phyloP scores from a whole-genome alignment of 225 moss, liverwort and hornwort genomes.

The Asterella californica region DNA sequence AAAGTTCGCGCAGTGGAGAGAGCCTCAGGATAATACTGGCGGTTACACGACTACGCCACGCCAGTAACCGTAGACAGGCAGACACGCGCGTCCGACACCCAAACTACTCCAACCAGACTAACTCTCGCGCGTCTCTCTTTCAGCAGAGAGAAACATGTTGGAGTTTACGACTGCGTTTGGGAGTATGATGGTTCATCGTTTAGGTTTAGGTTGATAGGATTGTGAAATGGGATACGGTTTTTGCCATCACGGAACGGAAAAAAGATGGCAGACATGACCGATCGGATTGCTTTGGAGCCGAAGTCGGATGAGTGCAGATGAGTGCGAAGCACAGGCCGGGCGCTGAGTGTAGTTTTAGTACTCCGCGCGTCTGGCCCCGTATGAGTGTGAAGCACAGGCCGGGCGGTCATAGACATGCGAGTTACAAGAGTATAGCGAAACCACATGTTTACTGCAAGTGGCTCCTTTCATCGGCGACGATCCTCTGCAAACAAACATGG shows the following conservation, averaged over 20 bases:
- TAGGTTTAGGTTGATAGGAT: background rate
- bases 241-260: background rate
- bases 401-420: background rate
- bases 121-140: too few relatives aligned
- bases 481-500: constrained; percentile 23
- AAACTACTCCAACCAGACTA: background rate
- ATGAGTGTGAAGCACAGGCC: background rate
- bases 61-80: constrained; percentile 10
- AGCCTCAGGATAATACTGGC: background rate
- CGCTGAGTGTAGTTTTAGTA: constrained; percentile 12
- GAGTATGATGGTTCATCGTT: too few relatives aligned
- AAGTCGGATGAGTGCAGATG: too few relatives aligned
- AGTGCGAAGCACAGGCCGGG: background rate
- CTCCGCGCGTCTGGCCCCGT: constrained; percentile 16
- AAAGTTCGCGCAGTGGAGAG: background rate
- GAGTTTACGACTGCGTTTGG: too few relatives aligned
- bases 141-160: too few relatives aligned
- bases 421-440: constrained; percentile 10
- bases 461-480: constrained; percentile 15
- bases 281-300: too few relatives aligned
- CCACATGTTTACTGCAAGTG: constrained; percentile 37
- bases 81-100: background rate
- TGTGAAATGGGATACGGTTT: background rate
- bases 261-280: background rate
- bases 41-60: constrained; percentile 2